Base-by-base conservation (phyloP, 371 early-diverging fungal species). In the Mortierella sp. region DNA sequence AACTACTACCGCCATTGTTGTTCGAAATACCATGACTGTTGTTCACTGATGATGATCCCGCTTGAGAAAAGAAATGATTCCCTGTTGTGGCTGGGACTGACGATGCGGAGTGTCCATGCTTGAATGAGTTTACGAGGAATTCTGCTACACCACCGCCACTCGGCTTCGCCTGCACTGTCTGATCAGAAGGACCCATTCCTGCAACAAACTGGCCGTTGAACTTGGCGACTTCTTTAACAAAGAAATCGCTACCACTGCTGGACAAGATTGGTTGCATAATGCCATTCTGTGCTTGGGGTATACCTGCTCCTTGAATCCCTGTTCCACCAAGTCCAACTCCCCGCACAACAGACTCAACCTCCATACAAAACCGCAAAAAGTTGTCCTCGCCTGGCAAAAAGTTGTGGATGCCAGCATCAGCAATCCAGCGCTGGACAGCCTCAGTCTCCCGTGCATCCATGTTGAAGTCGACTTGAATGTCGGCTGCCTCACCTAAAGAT, bases 351-450 rank as follows among this genome's bases (percentile, higher is more conserved):
- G 70, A 59, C 33, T 86, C 83, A 36, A 86, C 61, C 38, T 84
- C 83, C 76, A 84, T 77, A 52, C 86, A 86, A 57, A 83, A 86
- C 9, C 77, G 72, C 61, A 84, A 69, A 68, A 84, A 86, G 36
- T 73, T 74, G 57, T 84, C 83, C 21, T 86, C 86, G 21, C 84
- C 83, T 4, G 82, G 84, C 60, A 86, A 45, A 63, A 86, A 84
- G 61, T 84, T 81, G 64, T 84, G 63, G 21, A 84, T 76, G 5
- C 73, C 78, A 2, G 74, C 11, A 10, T 71, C 76, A 15, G 70
- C 55, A 6, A 85, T 59, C 74, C 82, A 85, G 4, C 71, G 72
- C 41, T 81, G 74, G 13, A 78, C 79, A 4, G 76, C 77, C 53
- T 73, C 68, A 2, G 68, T 58, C 38, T 81, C 82, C 0, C 76